Base-by-base conservation (phyloP, 352 stramenopile species). In the Pythium coloratum region DNA sequence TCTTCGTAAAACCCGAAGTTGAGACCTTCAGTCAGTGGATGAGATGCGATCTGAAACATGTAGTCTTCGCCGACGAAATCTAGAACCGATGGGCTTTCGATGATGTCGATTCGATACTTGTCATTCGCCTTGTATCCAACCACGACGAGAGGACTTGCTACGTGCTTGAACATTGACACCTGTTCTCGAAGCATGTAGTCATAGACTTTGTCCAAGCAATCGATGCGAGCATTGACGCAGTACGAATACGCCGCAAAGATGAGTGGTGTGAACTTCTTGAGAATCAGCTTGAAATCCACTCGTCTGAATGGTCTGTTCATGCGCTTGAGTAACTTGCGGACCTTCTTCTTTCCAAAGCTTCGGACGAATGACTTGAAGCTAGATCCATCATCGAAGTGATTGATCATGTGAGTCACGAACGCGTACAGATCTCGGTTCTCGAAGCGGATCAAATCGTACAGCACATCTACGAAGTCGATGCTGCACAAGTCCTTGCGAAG, bases 401-500 rank as follows among this genome's bases (percentile, higher is more conserved):
- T 62, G 55, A 62, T 51, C 34, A 50, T 51, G 55, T 62, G 50
- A 20, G 55, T 50, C 10, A 62, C 50, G 34, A 62, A 33, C 10
- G 55, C 36, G 32, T 62, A 62, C 34, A 62, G 55, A 53, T 62
- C 66, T 76, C 54, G 26, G 30, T 58, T 34, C 33, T 58, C 51
- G 26, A 58, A 58, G 7, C 53, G 50, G 50, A 32, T 70, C n/a
- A 70, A 51, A 40, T 70, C 56, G 20, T 70, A 70, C 56, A 70
- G 26, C 28, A 62, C 42, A 34, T 70, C 64, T n/a, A 51, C 24
- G 38, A 70, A 70, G 56, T 70, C 65, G 64, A 70, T 70, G 50
- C 64, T 70, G 57, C 64, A 70, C 38, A 70, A 38, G 54, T 70
- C 64, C 47, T 70, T 70, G 56, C 64, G 64, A 13, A 65, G 26